Base-by-base conservation (phyloP, 129 eudicot genomes). In the Apium graveolens region DNA sequence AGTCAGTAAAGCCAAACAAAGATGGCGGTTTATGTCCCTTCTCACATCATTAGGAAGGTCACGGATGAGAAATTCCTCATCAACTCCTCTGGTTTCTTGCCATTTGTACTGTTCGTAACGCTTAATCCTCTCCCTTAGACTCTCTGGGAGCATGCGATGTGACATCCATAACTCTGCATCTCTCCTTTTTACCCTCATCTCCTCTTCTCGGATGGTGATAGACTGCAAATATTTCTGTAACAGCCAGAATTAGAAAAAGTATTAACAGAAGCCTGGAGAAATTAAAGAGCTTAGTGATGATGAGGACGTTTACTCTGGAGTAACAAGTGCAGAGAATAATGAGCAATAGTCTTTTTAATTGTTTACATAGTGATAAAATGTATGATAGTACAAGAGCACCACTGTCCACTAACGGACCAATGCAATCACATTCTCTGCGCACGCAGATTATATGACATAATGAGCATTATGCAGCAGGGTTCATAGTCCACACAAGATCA, bases 141-240 rank as follows among this genome's bases (percentile, higher is more conserved):
- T 68, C 42, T 91, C 93, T 27, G 98, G 98, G 63, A 94, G 97
- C 93, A 88, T 74, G 12, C 97, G 91, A 83, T 94, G 98, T 62
- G 96, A 88, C 96, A 94, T 91, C 98, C 98, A 94, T 69, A 81
- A 88, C 88, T 91, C 98, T 41, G 96, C 87, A 78, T 94, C 98
- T 78, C 87, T 86, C 83, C 96, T 79, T 85, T 86, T 89, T 39
- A 89, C 78, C 80, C 98, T 85, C 98, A 91, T 89, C 77, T 94
- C 98, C 78, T 94, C 97, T 68, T 87, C 88, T 79, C 97, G 85
- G 43, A 85, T 84, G 5, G 96, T 71, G 5, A 39, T 71, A 39
- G 75, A 91, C 84, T 94, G 91, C 79, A 94, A 86, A 79, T 94
- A 91, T 88, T 88, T 93, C 98, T 93, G 89, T 73, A 75, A 12